These are phyloP conservation scores for Euphorbia pulcherrima DNA, from an alignment of 345 rosid genomes.

Conservation along the genomic window DNA sequence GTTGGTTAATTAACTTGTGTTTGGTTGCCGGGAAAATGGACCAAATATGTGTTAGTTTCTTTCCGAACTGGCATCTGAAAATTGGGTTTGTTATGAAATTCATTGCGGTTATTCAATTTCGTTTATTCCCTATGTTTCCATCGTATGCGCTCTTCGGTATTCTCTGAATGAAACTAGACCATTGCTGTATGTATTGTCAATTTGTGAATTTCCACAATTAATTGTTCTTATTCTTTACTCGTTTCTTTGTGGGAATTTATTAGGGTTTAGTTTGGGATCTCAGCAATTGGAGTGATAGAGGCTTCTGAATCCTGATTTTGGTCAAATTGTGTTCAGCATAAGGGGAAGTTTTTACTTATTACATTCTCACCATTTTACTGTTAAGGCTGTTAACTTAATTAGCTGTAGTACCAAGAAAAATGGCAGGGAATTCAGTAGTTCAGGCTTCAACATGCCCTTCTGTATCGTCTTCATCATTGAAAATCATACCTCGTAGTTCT, in stretches of 20 bases:
- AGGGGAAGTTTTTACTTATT: not conserved
- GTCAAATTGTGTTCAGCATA: not conserved
- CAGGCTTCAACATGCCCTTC: conserved; percentile 41
- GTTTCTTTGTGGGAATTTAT: not conserved
- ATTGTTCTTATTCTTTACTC: not conserved
- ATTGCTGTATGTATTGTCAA: not conserved
- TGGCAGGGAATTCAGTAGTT: conserved; percentile 47
- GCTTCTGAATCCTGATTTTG: conserved; percentile 2
- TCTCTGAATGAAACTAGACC: not conserved
- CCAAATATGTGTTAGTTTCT: not conserved
- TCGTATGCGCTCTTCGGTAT: not conserved
- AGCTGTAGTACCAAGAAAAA: conserved; percentile 27
- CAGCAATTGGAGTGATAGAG: conserved; percentile 3
- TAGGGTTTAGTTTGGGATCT: not conserved
- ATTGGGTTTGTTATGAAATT: not conserved
- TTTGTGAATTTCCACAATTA: not conserved
- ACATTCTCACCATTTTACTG: not conserved
- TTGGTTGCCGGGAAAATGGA: not conserved
- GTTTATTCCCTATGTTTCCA: not conserved
- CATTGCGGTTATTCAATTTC: too few relatives aligned
- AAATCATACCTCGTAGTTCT: conserved; percentile 32
- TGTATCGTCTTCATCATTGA: conserved; percentile 35
- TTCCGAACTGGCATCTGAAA: not conserved
- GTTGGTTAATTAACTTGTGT: not conserved
- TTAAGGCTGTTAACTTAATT: not conserved